These are phyloP conservation scores for Lepidopterella palustris DNA, from an alignment of 495 filamentous ascomycete genomes.

Conservation along the genomic window DNA sequence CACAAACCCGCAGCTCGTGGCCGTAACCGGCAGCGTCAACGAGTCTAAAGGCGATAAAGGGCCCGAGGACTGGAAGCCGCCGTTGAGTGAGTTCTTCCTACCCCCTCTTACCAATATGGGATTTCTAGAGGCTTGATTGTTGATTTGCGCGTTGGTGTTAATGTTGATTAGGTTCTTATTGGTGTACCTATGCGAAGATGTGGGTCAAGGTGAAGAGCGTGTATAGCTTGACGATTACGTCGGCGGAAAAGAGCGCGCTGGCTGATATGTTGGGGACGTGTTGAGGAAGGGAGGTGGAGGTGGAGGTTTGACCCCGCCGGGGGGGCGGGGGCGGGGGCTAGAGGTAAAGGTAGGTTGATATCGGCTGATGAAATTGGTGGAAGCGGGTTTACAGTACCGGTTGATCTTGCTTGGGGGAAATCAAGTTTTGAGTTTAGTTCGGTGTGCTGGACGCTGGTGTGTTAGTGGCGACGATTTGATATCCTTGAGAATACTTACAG, in stretches of 20 bases:
- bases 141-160: neutral
- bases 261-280: slow-evolving; percentile 59
- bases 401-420: too few relatives aligned
- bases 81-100: slow-evolving; percentile 41
- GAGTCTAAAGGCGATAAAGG: slow-evolving; percentile 59
- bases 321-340: too few relatives aligned
- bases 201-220: slow-evolving; percentile 65
- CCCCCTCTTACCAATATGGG: neutral
- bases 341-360: too few relatives aligned
- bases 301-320: too few relatives aligned
- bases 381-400: too few relatives aligned
- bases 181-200: slow-evolving; percentile 67
- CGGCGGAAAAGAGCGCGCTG: slow-evolving; percentile 57
- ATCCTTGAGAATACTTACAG: too few relatives aligned
- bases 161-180: slow-evolving; percentile 46
- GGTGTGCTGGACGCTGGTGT: too few relatives aligned
- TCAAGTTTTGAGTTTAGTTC: too few relatives aligned
- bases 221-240: slow-evolving; percentile 52
- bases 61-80: slow-evolving; percentile 69
- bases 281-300: too few relatives aligned
- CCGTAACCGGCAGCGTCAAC: slow-evolving; percentile 71
- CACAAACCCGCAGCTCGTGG: slow-evolving; percentile 60
- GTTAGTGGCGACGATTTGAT: too few relatives aligned
- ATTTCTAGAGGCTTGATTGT: slow-evolving; percentile 7
- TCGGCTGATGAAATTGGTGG: too few relatives aligned